Conservation (phyloP, 768 basidiomycete species). For the Podaxis pistillaris region DNA sequence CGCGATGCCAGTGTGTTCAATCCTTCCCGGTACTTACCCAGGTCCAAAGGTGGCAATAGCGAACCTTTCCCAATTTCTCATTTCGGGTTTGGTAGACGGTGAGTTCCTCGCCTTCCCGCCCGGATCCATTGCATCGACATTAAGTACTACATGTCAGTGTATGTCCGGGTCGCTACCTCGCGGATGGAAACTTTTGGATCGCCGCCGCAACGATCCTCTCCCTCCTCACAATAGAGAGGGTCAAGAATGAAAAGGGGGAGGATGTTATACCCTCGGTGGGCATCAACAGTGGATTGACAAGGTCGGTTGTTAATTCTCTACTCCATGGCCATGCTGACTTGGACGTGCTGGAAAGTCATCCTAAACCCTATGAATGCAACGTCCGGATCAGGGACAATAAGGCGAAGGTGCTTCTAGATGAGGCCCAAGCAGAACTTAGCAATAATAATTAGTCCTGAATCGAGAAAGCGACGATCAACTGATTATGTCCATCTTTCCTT, state of each 20-base stretch:
- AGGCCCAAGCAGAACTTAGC: background rate
- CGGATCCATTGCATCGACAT: background rate
- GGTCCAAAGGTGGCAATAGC: background rate
- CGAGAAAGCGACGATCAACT: background rate
- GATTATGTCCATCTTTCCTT: background rate
- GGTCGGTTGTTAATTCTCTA: background rate
- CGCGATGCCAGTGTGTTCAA: slow-evolving; percentile 48
- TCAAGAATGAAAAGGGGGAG: background rate
- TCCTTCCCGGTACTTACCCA: slow-evolving; percentile 49
- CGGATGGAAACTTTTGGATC: background rate
- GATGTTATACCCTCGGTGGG: background rate
- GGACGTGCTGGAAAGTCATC: background rate
- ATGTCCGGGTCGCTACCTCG: background rate
- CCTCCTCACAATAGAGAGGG: background rate
- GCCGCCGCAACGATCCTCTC: background rate
- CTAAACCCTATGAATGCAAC: background rate
- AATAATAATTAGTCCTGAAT: background rate
- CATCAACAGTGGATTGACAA: slow-evolving; percentile 1
- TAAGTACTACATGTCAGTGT: background rate
- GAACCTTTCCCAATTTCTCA: background rate
- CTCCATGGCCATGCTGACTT: no score
- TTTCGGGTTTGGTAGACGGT: slow-evolving; percentile 9
- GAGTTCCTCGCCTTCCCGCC: background rate
- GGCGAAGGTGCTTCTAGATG: background rate
- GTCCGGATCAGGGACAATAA: background rate